Evolutionary conservation across 1,139 yeast genomes (phyloP).

Genomic region (Pneumocystis carinii): DNA sequence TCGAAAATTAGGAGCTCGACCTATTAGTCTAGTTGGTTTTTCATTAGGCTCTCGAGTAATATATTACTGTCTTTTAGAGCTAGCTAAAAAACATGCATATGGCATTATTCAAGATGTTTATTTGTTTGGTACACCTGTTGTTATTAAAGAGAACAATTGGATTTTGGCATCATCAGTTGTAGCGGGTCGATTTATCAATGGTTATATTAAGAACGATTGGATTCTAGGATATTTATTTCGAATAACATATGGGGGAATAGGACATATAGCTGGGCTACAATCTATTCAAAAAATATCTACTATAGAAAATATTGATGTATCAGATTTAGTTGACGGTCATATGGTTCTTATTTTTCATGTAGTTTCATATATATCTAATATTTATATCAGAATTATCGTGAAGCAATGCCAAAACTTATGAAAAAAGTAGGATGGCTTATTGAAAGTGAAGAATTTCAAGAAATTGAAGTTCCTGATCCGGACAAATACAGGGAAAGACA

Average conservation of each 20-base stretch:
- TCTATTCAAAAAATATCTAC: constrained; percentile 49
- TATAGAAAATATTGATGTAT: constrained; percentile 73
- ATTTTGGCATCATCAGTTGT: constrained; percentile 74
- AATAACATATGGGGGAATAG: constrained; percentile 90
- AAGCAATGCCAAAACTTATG: constrained; percentile 72
- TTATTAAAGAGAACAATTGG: constrained; percentile 63
- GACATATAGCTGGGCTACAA: constrained; percentile 78
- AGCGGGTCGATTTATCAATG: constrained; percentile 79
- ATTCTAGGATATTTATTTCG: constrained; percentile 84
- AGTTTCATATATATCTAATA: neutral
- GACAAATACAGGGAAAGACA: constrained; percentile 21
- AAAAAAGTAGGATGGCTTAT: constrained; percentile 64
- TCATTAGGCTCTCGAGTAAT: constrained; percentile 88
- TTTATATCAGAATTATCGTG: constrained; percentile 39
- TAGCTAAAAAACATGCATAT: constrained; percentile 71
- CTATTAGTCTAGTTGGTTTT: constrained; percentile 84
- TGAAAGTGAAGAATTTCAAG: constrained; percentile 78
- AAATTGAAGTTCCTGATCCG: constrained; percentile 92
- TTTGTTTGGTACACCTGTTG: constrained; percentile 78
- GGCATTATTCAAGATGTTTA: constrained; percentile 85
- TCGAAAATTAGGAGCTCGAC: constrained; percentile 82
- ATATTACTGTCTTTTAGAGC: constrained; percentile 73
- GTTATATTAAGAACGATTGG: constrained; percentile 91
- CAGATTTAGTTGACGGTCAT: constrained; percentile 81
- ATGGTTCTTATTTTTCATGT: constrained; percentile 37